Evolutionary conservation across 257 asterid species (phyloP).

Genomic region (Mentha longifolia): DNA sequence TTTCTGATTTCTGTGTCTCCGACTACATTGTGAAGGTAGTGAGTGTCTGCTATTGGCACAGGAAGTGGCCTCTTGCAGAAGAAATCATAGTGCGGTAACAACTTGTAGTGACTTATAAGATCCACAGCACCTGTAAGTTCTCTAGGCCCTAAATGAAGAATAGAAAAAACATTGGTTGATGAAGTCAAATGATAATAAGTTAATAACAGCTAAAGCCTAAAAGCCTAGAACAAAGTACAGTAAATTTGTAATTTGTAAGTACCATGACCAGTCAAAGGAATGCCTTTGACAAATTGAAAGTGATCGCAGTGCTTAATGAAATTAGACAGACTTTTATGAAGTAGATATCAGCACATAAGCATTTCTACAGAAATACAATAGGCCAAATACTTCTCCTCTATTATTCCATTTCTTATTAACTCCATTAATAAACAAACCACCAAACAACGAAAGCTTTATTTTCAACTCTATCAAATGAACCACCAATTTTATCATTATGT

Average conservation of each 20-base stretch:
- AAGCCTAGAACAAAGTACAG: conserved; percentile 12
- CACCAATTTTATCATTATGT: conserved; percentile 17
- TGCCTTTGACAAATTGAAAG: conserved; percentile 21
- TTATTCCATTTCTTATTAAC: background rate
- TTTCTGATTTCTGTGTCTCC: conserved; percentile 95
- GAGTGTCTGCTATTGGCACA: conserved; percentile 78
- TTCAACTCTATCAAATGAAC: conserved; percentile 6
- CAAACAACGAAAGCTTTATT: background rate
- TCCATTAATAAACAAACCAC: conserved; percentile 25
- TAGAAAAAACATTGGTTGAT: conserved; percentile 32
- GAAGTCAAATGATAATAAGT: conserved; percentile 25
- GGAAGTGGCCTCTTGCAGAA: conserved; percentile 96
- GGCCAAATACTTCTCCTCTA: background rate
- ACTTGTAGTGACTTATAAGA: conserved; percentile 82
- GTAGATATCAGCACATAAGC: conserved; percentile 19
- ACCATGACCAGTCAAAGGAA: conserved; percentile 18
- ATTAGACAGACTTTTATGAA: conserved; percentile 10
- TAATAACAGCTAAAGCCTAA: conserved; percentile 4
- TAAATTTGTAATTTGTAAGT: background rate
- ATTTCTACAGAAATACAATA: background rate
- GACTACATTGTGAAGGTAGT: conserved; percentile 91
- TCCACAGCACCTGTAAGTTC: conserved; percentile 97
- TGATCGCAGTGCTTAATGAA: background rate
- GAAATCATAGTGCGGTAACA: conserved; percentile 87
- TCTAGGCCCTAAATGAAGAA: conserved; percentile 71